Evolutionary conservation across 1,139 yeast species (phyloP).

Genomic region (Kodamaea arcana): DNA sequence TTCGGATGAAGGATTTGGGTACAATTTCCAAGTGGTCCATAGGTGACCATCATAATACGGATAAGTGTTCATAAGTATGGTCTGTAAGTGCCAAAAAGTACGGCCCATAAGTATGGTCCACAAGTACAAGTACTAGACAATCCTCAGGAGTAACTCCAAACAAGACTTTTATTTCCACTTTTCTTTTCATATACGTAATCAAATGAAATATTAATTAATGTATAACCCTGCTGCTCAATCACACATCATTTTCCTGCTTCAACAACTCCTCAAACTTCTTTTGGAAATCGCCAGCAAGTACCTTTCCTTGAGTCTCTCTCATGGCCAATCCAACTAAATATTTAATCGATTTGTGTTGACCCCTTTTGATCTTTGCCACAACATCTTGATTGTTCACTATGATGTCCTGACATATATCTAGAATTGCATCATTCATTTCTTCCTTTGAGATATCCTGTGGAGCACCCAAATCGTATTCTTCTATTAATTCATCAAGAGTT

Average conservation of each 20-base stretch:
- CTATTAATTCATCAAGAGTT: slow-evolving; percentile 43
- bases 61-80: too few species aligned
- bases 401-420: slow-evolving; percentile 50
- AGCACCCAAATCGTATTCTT: slow-evolving; percentile 50
- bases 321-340: slow-evolving; percentile 82
- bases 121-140: too few species aligned
- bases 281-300: slow-evolving; percentile 49
- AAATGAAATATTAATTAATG: too few species aligned
- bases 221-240: too few species aligned
- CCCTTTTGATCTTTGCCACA: slow-evolving; percentile 51
- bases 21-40: slow-evolving; percentile 6
- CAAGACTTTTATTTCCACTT: too few species aligned
- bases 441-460: slow-evolving; percentile 27
- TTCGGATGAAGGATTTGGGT: slow-evolving; percentile 4
- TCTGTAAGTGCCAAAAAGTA: too few species aligned
- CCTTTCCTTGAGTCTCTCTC: slow-evolving; percentile 69
- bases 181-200: too few species aligned
- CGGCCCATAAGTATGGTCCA: too few species aligned
- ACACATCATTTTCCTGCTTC: slow-evolving; percentile 1
- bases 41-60: too few species aligned
- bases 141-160: too few species aligned
- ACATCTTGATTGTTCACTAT: slow-evolving; percentile 51
- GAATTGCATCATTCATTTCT: slow-evolving; percentile 43
- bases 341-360: slow-evolving; percentile 65
- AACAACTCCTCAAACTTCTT: slow-evolving; percentile 34